Base-by-base conservation (phyloP, 805 yeast genomes). In the Wickerhamomyces chaumierensis region DNA sequence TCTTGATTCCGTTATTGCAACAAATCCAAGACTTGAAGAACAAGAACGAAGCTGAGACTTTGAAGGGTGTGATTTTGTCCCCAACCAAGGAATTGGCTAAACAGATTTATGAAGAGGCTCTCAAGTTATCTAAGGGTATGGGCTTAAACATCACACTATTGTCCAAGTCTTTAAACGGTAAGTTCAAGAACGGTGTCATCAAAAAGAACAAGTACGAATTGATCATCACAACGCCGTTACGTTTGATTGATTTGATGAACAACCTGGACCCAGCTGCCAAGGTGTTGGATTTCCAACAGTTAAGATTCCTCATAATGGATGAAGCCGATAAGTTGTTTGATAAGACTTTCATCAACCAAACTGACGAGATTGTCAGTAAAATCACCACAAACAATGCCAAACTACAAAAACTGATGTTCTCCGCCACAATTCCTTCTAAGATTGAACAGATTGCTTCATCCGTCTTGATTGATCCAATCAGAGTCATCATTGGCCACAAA, bases 311-410 rank as follows among this genome's bases (percentile, higher is more conserved):
- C 36, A 73, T 92, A 17, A 76, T 92, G 48, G 99, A 92, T 66
- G 99, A 92, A 62, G 97, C 96, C 9, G 99, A 92, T 66, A 81
- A 84, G 51, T 65, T 92, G 42, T 84, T 92, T 48, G 96, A 92
- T 51, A 73, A 78, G 45, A 79, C 83, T 15, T 92, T 92, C 50
- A 75, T 86, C 13, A 85, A 80, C 48, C 98, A 92, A 64, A 82
- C 96, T 1, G 99, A 92, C 57, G 78, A 75, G 38, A 80, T 92
- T 42, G 61, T 92, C 43, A 66, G 79, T 4, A 54, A 61, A 3
- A 31, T 31, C 18, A 17, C 18, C 18, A 59, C 66, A 44, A 48
- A 49, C 6, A 59, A 61, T 55, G 73, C 44, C 51, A 70, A 52
- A 55, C 68, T 44, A 52, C 66, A 39, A 38, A 85, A 79, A 60